A percentile compares a stretch with the other conserved stretches of the same genome.
These are phyloP conservation scores for Gaultheria prostrata DNA, from an alignment of 148 eudicot genomes.

Conservation along the genomic window DNA sequence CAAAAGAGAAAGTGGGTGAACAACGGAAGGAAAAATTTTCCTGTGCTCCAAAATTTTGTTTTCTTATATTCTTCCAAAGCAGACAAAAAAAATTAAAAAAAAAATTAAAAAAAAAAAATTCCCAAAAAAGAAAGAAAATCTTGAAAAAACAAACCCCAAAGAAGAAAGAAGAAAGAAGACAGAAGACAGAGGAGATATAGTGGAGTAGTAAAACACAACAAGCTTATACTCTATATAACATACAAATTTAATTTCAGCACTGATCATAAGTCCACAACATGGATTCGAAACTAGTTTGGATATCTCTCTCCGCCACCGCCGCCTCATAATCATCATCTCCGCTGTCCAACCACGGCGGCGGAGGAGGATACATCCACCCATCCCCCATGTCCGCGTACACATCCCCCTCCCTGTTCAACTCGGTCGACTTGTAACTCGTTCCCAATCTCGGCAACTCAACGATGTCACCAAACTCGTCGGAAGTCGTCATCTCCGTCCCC, in stretches of 20 bases:
- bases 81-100: too few species aligned
- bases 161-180: too few species aligned
- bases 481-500: slow-evolving; percentile 25
- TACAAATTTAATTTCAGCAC: not conserved
- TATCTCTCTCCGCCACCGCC: slow-evolving; percentile 24
- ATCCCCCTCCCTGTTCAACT: slow-evolving; percentile 33
- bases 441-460: slow-evolving; percentile 71
- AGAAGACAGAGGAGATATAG: too few species aligned
- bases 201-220: too few species aligned
- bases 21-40: too few species aligned
- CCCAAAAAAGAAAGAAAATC: too few species aligned
- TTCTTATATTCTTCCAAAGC: too few species aligned
- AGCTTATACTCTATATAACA: too few species aligned
- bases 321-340: slow-evolving; percentile 25
- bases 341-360: slow-evolving; percentile 40
- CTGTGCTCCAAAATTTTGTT: too few species aligned
- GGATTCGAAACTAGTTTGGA: slow-evolving; percentile 35
- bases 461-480: slow-evolving; percentile 65
- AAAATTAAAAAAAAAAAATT: too few species aligned
- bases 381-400: slow-evolving; percentile 4
- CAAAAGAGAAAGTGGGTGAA: too few species aligned
- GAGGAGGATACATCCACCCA: slow-evolving; percentile 53
- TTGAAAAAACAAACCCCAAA: too few species aligned
- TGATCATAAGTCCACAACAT: slow-evolving; percentile 49
- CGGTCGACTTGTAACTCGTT: slow-evolving; percentile 35